phyloP scores from a whole-genome alignment of 345 rosid species.

The Hevea brasiliensis region DNA sequence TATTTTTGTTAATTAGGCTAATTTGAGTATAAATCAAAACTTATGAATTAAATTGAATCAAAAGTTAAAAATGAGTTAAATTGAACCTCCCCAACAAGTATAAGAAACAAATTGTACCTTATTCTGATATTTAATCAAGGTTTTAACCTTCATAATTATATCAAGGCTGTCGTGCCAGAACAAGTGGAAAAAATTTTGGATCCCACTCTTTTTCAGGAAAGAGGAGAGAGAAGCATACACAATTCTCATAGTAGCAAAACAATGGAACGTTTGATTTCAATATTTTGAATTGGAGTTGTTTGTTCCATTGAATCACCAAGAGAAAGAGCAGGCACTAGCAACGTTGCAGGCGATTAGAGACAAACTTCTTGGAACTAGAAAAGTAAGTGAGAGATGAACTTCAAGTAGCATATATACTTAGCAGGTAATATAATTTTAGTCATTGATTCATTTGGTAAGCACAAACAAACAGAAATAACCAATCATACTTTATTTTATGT shows the following conservation, averaged over 20 bases:
- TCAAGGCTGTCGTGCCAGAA: background rate
- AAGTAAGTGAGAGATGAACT: background rate
- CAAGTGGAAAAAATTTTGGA: background rate
- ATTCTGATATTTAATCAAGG: background rate
- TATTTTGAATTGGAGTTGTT: background rate
- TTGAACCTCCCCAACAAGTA: too few species aligned
- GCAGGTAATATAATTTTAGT: background rate
- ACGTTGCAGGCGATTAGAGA: background rate
- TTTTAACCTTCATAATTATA: background rate
- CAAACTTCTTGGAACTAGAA: background rate
- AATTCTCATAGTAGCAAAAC: background rate
- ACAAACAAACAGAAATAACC: too few species aligned
- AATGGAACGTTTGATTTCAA: background rate
- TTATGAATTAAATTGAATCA: too few species aligned
- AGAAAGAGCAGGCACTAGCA: background rate
- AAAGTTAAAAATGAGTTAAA: too few species aligned
- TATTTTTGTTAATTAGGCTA: too few species aligned
- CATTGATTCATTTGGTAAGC: too few species aligned
- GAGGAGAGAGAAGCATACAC: background rate
- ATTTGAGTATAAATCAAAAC: too few species aligned
- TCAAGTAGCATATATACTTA: background rate
- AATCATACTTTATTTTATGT: too few species aligned
- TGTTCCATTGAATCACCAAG: slow-evolving; percentile 1
- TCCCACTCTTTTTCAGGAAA: background rate
- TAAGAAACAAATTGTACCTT: too few species aligned